A percentile compares a stretch with the other conserved stretches of the same genome.
Conservation (phyloP, 371 early-diverging fungal species). For the Phascolomyces articulosus region DNA sequence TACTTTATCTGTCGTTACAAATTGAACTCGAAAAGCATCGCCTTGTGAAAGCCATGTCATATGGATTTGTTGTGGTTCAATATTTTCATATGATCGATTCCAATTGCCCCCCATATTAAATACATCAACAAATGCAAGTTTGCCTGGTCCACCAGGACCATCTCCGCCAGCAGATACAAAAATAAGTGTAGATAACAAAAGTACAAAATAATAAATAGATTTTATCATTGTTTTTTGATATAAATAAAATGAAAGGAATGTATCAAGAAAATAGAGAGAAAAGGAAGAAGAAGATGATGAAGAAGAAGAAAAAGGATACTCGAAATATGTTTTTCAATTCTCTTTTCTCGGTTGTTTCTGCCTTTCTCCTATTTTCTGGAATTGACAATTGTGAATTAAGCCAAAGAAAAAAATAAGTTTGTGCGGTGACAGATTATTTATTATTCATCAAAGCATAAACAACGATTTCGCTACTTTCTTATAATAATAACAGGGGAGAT, state of each 20-base stretch:
- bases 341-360: no score
- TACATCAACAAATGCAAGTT: neutral
- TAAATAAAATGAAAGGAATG: no score
- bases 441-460: no score
- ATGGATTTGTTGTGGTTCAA: conserved; percentile 29
- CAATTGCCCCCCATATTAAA: conserved; percentile 16
- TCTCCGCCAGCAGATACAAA: neutral
- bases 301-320: no score
- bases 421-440: no score
- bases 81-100: conserved; percentile 15
- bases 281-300: no score
- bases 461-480: no score
- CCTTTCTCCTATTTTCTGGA: neutral
- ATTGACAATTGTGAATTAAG: neutral
- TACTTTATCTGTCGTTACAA: conserved; percentile 16
- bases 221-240: conserved; percentile 1
- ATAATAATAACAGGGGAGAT: no score
- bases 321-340: no score
- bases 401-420: no score
- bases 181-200: neutral
- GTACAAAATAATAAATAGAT: neutral
- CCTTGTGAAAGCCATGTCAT: conserved; percentile 17
- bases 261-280: no score
- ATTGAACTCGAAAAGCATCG: conserved; percentile 15
- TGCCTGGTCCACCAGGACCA: conserved; percentile 12